Evolutionary conservation across 2,329 filamentous ascomycete species (phyloP).

Genomic region (Pezicula neosporulosa): DNA sequence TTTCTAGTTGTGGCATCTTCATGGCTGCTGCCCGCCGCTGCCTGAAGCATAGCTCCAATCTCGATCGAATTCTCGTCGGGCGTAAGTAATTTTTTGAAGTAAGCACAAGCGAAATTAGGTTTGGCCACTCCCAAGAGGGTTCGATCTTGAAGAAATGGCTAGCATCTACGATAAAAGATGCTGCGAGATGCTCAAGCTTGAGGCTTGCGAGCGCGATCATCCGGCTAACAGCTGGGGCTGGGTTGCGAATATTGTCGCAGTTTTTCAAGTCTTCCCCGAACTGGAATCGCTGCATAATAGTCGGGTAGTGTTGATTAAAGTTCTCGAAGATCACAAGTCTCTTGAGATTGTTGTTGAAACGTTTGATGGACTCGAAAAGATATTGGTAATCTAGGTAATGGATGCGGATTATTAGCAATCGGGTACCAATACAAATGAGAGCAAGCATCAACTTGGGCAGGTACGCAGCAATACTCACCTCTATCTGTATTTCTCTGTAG

Average conservation of each 20-base stretch:
- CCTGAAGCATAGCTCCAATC: slow-evolving; percentile 11
- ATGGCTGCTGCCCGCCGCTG: slow-evolving; percentile 17
- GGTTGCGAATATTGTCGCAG: slow-evolving; percentile 18
- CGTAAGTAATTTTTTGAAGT: slow-evolving; percentile 19
- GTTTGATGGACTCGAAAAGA: no score
- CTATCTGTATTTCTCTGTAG: no score
- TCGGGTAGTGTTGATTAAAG: no score
- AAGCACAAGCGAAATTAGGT: slow-evolving; percentile 16
- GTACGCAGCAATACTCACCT: no score
- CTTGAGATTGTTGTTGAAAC: no score
- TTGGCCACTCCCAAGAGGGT: slow-evolving; percentile 19
- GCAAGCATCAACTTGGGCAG: no score
- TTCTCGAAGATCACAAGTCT: no score
- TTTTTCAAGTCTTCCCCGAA: not conserved
- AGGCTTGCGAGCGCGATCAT: slow-evolving; percentile 14
- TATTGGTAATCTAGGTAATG: no score
- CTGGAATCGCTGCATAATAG: not conserved
- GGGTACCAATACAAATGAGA: no score
- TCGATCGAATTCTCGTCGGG: slow-evolving; percentile 15
- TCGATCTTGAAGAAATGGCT: slow-evolving; percentile 15
- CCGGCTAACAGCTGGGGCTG: slow-evolving; percentile 16
- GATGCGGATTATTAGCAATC: no score
- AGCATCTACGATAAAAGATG: slow-evolving; percentile 18
- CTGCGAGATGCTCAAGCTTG: slow-evolving; percentile 15
- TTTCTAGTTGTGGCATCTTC: slow-evolving; percentile 19